Evolutionary conservation across 768 basidiomycete genomes (phyloP), one percentile per base, ranked within the genome.

Genomic region (Calocybe cyanea): DNA sequence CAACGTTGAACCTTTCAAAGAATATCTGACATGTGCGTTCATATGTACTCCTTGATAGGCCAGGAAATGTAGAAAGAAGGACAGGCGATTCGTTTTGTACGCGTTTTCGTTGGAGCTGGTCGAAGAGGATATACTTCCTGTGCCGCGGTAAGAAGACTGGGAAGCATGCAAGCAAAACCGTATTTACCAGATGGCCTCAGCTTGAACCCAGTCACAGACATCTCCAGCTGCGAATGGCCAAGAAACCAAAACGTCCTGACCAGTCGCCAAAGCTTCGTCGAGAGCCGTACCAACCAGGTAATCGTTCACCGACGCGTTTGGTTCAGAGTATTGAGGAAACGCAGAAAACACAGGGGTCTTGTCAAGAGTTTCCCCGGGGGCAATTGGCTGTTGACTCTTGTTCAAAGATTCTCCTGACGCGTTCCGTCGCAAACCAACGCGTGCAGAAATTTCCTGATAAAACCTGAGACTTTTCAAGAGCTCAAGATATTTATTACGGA

Each of bases 1-100:
- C 85, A 20, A 87, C 85, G 59, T 93, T 92, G 77, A 94, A 89
- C 19, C 88, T 85, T 60, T 95, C 92, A 56, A 96, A 96, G 66
- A 94, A 90, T 31, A 89, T 74, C 57, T 87, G 90, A 55, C 84
- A 86, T 55, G 86, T 76, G 35, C 75, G 75, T 60, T 93, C 88
- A 62, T 85, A 78, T 7, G 79, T 73, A 30, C 70, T 67, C 42
- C 86, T 77, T 19, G 87, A 77, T 17, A 89, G 76, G 23, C 80
- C 78, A 0, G 83, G 65, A 4, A 75, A 67, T 44, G 94, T 71
- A 31, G 85, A 81, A 46, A 94, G 74, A 24, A 93, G 73, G 44
- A 91, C 79, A 1, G 91, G 89, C 14, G 88, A 92, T 60, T 93
- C 90, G 60, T 93, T 92, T 56, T 90, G 89, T 6, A 78, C 78